phyloP scores from a whole-genome alignment of 2,329 filamentous ascomycete species.

The Ceratocystis smalleyi region DNA sequence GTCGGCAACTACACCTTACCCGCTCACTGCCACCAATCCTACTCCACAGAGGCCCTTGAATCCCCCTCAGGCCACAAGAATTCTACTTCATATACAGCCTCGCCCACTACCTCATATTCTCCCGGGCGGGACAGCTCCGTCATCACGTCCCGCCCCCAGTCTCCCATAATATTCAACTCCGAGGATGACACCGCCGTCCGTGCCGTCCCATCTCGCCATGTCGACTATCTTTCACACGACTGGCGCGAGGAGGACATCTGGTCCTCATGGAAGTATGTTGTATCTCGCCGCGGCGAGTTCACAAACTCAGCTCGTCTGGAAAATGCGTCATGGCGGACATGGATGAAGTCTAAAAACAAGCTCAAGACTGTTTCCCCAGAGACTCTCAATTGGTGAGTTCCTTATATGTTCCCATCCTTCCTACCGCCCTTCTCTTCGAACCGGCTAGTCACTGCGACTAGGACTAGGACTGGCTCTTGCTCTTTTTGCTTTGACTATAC shows the following conservation, averaged over 20 bases:
- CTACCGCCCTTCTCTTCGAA: not conserved
- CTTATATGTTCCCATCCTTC: not conserved
- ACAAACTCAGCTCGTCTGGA: slow-evolving; percentile 70
- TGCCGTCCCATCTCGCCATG: slow-evolving; percentile 64
- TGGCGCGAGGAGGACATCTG: slow-evolving; percentile 95
- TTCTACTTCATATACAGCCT: slow-evolving; percentile 36
- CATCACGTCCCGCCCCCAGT: slow-evolving; percentile 40
- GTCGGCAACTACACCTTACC: slow-evolving; percentile 33
- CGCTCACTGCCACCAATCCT: slow-evolving; percentile 33
- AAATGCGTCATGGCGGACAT: slow-evolving; percentile 94
- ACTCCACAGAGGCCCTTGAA: slow-evolving; percentile 34
- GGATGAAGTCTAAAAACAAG: slow-evolving; percentile 83
- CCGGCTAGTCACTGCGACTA: too few relatives aligned
- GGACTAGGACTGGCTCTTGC: not conserved
- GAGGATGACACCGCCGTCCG: slow-evolving; percentile 68
- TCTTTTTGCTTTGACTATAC: not conserved
- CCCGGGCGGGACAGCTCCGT: slow-evolving; percentile 38
- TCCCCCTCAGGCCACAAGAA: slow-evolving; percentile 35
- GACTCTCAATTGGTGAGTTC: slow-evolving; percentile 72
- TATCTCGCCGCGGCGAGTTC: slow-evolving; percentile 62
- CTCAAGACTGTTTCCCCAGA: slow-evolving; percentile 81
- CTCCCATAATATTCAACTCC: slow-evolving; percentile 32
- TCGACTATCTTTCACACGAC: slow-evolving; percentile 88
- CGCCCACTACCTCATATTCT: slow-evolving; percentile 24
- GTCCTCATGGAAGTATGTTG: slow-evolving; percentile 91